These are phyloP conservation scores for Zizania palustris DNA, from an alignment of 202 grass and related monocot species.

Conservation along the genomic window DNA sequence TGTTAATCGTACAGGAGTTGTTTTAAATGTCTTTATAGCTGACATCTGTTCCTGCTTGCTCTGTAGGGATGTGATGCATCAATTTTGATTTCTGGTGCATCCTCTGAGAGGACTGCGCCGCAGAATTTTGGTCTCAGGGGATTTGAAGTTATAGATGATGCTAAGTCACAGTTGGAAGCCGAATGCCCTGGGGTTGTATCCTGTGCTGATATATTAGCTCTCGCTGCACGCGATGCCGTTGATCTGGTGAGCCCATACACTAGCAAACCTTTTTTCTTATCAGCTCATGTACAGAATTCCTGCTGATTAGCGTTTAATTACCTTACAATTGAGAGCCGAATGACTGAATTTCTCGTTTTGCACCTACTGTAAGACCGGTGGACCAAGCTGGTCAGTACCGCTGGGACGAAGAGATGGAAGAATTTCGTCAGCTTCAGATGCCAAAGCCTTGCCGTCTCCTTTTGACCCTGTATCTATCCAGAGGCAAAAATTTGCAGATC, in stretches of 20 bases:
- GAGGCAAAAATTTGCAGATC: constrained; percentile 70
- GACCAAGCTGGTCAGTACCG: constrained; percentile 74
- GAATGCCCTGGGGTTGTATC: constrained; percentile 69
- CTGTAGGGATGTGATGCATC: constrained; percentile 76
- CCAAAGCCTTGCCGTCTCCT: constrained; percentile 60
- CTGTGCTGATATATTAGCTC: constrained; percentile 40
- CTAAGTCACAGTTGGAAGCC: constrained; percentile 67
- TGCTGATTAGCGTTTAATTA: no score
- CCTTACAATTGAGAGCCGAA: not conserved
- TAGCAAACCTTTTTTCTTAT: no score
- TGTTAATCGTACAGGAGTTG: not conserved
- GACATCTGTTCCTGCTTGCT: not conserved
- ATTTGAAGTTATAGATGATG: constrained; percentile 78
- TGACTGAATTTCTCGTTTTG: not conserved
- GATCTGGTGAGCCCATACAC: no score
- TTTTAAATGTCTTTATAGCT: not conserved
- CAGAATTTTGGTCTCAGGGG: constrained; percentile 72
- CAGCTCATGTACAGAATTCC: no score
- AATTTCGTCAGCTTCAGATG: constrained; percentile 63
- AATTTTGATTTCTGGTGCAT: constrained; percentile 60
- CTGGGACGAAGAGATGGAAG: constrained; percentile 82
- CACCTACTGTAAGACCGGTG: constrained; percentile 49
- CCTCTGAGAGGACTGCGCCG: constrained; percentile 60
- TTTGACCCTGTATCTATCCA: constrained; percentile 63
- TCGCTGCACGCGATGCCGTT: no score